Evolutionary conservation across 2,329 filamentous ascomycete genomes (phyloP), one percentile per base, ranked within the genome.

Genomic region (Zopfia rhizophila): DNA sequence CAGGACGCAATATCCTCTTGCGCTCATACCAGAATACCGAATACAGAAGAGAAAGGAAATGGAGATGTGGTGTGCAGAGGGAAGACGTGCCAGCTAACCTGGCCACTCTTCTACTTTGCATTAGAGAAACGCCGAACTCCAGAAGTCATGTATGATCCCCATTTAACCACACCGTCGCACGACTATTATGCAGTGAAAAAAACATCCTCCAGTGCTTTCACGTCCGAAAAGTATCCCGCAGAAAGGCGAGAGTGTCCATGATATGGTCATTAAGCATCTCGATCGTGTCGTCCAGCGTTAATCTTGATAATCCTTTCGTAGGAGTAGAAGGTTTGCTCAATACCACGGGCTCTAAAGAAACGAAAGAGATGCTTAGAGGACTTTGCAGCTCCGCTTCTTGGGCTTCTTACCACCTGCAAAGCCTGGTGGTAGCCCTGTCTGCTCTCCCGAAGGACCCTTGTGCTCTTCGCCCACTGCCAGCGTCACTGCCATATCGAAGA

Each of bases 401-500:
- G 56, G 51, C 63, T 72, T 71, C 58, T 66, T 70, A 30, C 54
- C 55, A 28, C 60, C 59, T 25, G 63, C 40, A 29, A 68, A 61
- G 39, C 57, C 48, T 16, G 58, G 51, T 40, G 60, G 45, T 22
- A 51, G 42, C 13, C 48, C 37, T 13, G 51, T 53, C 37, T 62
- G 51, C 50, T 59, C 55, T n/a, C n/a, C n/a, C n/a, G n/a, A n/a
- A 19, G 66, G 61, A 41, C 55, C 51, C 49, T 68, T 69, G 53
- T 68, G 61, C 53, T 73, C 90, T 63, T 91, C 90, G 57, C 88
- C 85, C 19, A 99, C 90, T 22, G 94, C 91, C 38, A 89, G 93
- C 65, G 92, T 85, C 68, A 99, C 92, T 44, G 94, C 94, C 52
- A 85, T 82, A 72, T 95, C 89, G 74, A 99, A 99, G 68, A 97